Evolutionary conservation across 2,329 filamentous ascomycete species (phyloP), one percentile per base, ranked within the genome.

Genomic region (Aspergillus phoenicis): DNA sequence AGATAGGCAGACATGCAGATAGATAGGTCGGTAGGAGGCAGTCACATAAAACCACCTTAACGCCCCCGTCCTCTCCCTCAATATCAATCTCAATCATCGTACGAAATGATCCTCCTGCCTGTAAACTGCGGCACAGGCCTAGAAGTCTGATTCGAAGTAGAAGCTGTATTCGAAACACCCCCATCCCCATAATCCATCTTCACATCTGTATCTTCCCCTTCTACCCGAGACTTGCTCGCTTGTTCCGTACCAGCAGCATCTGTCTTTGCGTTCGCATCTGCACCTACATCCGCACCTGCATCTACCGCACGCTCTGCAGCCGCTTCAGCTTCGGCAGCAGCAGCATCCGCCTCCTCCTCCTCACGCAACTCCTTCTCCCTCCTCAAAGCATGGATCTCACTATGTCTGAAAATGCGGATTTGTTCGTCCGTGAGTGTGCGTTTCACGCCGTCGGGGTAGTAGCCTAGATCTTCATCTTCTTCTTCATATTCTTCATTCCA

Each of bases 371-470:
- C 71, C 57, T 71, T 73, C 62, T 83, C 80, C 63, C 86, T 85
- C 26, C 91, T 80, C 41, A 96, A 80, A 11, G 85, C 78, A 71
- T 95, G 88, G 22, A 96, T 84, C 75, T 98, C 94, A 2, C 91
- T 94, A 72, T 96, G 91, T 63, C 93, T 85, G 74, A 97, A 97
- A 63, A 97, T 94, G 57, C 87, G 86, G 67, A 97, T 91, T 79
- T 97, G 91, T 68, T 93, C 91, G 71, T 97, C 91, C 8, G 93
- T 97, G 69, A 98, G 82, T 17, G 93, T 97, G 43, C 94, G 89
- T 73, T 95, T 95, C 63, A 88, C 86, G 3, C 94, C 93, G 71
- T 98, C 93, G 1, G 85, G 77, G 68, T 98, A 98, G 75, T 91
- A 94, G 17, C 93, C 94, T 15, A 97, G 81, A 1, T 80, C 86